Conservation (phyloP, 2,329 filamentous ascomycete genomes). For the Triangularia verruculosa region DNA sequence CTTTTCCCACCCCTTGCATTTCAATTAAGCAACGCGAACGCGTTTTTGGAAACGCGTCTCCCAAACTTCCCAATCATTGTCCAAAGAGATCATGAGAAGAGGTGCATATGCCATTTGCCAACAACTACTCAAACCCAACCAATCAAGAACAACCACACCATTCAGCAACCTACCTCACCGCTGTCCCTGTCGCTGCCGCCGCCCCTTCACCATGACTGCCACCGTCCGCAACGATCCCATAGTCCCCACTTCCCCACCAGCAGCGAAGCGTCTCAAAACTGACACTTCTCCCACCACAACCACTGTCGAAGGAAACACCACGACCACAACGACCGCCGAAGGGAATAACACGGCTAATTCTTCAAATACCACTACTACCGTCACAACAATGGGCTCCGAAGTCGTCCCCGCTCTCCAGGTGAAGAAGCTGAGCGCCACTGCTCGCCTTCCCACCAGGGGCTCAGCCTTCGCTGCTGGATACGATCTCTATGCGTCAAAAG, state of each 20-base stretch:
- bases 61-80: not conserved
- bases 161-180: not conserved
- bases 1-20: not conserved
- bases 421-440: conserved; percentile 81
- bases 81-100: not conserved
- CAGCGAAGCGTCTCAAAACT: conserved; percentile 77
- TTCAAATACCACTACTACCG: conserved; percentile 27
- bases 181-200: conserved; percentile 5
- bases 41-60: conserved; percentile 19
- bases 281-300: conserved; percentile 23
- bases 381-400: conserved; percentile 33
- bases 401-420: conserved; percentile 66
- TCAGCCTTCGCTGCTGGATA: conserved; percentile 90
- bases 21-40: conserved; percentile 17
- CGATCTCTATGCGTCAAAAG: conserved; percentile 79
- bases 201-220: conserved; percentile 34
- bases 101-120: not conserved
- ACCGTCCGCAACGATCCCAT: conserved; percentile 45
- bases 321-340: conserved; percentile 20
- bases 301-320: conserved; percentile 11
- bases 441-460: conserved; percentile 81
- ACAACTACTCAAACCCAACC: not conserved
- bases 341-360: conserved; percentile 34
- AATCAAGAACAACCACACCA: not conserved
- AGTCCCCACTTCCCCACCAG: conserved; percentile 65